These are phyloP conservation scores for Fremontodendron californicum DNA, from an alignment of 345 rosid genomes.

Conservation along the genomic window DNA sequence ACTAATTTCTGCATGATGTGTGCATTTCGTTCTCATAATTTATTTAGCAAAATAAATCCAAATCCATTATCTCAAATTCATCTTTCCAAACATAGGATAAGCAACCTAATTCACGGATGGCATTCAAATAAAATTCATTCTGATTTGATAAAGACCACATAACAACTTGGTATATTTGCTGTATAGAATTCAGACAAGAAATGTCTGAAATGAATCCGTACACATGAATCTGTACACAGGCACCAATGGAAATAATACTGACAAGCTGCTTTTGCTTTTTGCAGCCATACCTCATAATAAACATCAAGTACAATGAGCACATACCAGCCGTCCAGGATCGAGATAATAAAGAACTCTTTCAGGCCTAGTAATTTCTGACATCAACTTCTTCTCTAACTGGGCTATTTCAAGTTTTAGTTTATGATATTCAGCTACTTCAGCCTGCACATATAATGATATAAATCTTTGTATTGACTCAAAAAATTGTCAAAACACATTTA, in stretches of 20 bases:
- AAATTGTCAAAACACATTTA: slow-evolving; percentile 14
- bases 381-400: slow-evolving; percentile 87
- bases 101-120: neutral
- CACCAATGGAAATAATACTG: neutral
- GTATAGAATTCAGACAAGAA: neutral
- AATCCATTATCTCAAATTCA: neutral
- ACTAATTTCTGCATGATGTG: neutral
- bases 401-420: slow-evolving; percentile 78
- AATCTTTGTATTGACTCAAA: neutral
- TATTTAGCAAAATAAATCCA: neutral
- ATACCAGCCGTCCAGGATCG: slow-evolving; percentile 90
- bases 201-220: neutral
- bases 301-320: slow-evolving; percentile 14
- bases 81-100: neutral
- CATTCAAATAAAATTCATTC: neutral
- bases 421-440: slow-evolving; percentile 86
- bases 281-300: neutral
- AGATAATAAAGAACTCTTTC: slow-evolving; percentile 89
- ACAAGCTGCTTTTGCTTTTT: neutral
- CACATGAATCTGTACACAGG: neutral
- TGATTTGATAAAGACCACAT: neutral
- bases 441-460: slow-evolving; percentile 43
- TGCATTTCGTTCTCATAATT: neutral
- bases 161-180: neutral
- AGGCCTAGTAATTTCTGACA: slow-evolving; percentile 89